Evolutionary conservation across 2,329 filamentous ascomycete genomes (phyloP), one percentile per base, ranked within the genome.

Genomic region (Escovopsis sp.): DNA sequence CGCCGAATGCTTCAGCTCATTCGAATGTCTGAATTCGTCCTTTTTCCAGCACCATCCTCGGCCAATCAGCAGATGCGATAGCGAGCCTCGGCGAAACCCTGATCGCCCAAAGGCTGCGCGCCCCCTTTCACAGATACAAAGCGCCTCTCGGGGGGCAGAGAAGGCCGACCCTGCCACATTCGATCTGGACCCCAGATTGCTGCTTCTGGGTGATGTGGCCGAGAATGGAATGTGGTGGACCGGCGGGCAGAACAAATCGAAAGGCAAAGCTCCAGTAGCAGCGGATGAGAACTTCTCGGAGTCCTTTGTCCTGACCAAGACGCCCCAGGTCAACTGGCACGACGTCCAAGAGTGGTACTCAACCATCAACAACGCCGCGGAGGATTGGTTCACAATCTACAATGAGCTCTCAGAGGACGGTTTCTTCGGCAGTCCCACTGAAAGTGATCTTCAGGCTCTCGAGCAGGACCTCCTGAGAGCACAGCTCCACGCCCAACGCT

Each of bases 151-250:
- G 39, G 47, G 50, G 6, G 43, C 42, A 9, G 37, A 39, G 3
- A 50, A 51, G 6, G 29, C 40, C 15, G 50, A 56, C 7, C 48
- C 53, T 12, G 50, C 54, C 10, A 41, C 50, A 14, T 52, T 50
- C 41, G 79, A 84, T 39, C 61, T 87, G 15, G 84, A 91, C 55
- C 74, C 81, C 1, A 91, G 87, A 53, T 72, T 82, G 5, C 63
- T 89, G 15, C 65, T 87, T 7, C 58, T 88, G 2, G 84, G 83
- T 2, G 76, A 88, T 51, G 70, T 88, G 49, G 81, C 79, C 1
- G 84, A 91, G 55, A 91, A 91, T 53, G 84, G 82, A 2, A 74
- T 73, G 7, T 89, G 83, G 84, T 89, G 84, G 83, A 79, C 80
- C 37, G 82, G 80, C 2, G 70, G 70, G 39, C 66, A 72, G 52